A percentile compares a stretch with the other conserved stretches of the same genome.
These are phyloP conservation scores for Wilcoxina mikolae DNA, from an alignment of 495 filamentous ascomycete species.

Conservation along the genomic window DNA sequence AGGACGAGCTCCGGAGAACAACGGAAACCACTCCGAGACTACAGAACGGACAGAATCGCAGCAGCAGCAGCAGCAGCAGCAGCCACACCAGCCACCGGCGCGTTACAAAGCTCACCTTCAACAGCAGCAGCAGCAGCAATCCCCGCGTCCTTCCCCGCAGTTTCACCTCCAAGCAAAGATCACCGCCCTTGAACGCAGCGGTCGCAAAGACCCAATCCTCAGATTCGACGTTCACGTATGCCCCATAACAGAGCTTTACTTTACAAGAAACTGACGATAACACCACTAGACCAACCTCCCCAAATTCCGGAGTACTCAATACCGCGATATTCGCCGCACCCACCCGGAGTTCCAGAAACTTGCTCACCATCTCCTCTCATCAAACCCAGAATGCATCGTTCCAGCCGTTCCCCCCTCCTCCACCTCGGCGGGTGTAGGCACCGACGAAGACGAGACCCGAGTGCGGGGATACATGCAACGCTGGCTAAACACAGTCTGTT, in stretches of 20 bases:
- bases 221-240: slow-evolving; percentile 94
- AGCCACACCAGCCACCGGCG: slow-evolving; percentile 4
- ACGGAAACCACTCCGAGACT: neutral
- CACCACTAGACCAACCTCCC: slow-evolving; percentile 75
- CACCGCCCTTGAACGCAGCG: slow-evolving; percentile 78
- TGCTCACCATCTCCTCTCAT: slow-evolving; percentile 82
- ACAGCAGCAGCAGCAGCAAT: slow-evolving; percentile 27
- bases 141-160: slow-evolving; percentile 38
- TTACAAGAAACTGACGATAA: slow-evolving; percentile 3
- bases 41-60: slow-evolving; percentile 7
- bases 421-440: slow-evolving; percentile 87
- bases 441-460: slow-evolving; percentile 85
- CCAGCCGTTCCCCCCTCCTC: slow-evolving; percentile 85
- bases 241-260: neutral
- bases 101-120: slow-evolving; percentile 3
- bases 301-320: slow-evolving; percentile 93
- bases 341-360: slow-evolving; percentile 94
- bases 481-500: slow-evolving; percentile 86
- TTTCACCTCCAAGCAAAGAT: slow-evolving; percentile 90
- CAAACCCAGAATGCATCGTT: slow-evolving; percentile 93
- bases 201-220: slow-evolving; percentile 87
- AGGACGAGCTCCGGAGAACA: neutral
- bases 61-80: slow-evolving; percentile 11
- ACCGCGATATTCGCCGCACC: slow-evolving; percentile 86
- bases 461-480: slow-evolving; percentile 80